These are phyloP conservation scores for Linnemannia zychae DNA, from an alignment of 192 early-diverging fungal genomes.

Conservation along the genomic window DNA sequence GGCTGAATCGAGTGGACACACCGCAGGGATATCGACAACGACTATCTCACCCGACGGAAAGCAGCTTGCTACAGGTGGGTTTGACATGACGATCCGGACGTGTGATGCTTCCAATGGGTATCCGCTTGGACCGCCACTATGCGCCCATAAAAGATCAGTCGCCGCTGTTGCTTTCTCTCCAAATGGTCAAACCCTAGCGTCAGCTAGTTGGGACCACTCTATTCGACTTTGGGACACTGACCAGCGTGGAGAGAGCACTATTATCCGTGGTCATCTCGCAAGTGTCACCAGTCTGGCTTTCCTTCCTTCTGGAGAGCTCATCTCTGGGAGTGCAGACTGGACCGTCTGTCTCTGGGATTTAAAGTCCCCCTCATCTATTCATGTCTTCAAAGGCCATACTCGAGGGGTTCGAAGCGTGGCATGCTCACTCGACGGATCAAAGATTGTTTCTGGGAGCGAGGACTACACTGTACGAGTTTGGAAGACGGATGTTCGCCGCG, in stretches of 20 bases:
- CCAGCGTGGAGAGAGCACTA: not conserved
- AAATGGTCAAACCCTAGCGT: not conserved
- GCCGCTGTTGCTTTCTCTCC: not conserved
- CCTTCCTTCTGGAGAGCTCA: not conserved
- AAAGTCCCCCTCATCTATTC: not conserved
- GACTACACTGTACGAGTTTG: constrained; percentile 6
- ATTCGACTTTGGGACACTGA: not conserved
- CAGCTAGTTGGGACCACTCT: not conserved
- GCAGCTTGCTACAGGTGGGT: not conserved
- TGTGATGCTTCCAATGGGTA: not conserved
- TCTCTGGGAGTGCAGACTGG: not conserved
- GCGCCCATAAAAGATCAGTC: not conserved
- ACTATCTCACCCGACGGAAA: not conserved
- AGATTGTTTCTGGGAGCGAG: constrained; percentile 1
- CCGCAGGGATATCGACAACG: not conserved
- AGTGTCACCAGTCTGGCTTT: not conserved
- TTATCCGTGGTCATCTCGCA: not conserved
- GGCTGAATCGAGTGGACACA: not conserved
- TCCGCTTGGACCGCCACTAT: not conserved
- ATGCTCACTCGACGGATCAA: not conserved
- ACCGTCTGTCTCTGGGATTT: not conserved
- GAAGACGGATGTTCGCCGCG: not conserved
- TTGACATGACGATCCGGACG: not conserved
- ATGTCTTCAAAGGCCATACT: not conserved
- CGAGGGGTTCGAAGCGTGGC: not conserved